Base-by-base conservation (phyloP, 176 grass and related monocot species). In the Secale cereale region DNA sequence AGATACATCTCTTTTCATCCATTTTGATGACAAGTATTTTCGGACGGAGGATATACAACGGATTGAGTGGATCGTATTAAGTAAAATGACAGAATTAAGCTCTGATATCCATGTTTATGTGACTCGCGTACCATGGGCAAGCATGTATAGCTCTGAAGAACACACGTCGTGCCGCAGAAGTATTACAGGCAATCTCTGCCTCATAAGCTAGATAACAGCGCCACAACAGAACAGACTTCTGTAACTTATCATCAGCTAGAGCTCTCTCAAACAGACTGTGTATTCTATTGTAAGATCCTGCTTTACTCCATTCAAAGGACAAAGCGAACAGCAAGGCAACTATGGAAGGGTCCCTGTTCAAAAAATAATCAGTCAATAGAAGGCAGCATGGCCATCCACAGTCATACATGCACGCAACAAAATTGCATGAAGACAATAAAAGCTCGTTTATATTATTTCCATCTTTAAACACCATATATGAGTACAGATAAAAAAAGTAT, bases 101-200 rank as follows among this genome's bases (percentile, higher is more conserved):
- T 79, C 40, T 41, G 35, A 76, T 63, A 19, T 80, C 27, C 19
- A 48, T n/a, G 30, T 59, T 36, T 74, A 32, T 64, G 65, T 81
- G 45, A 86, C 36, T 29, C 11, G 11, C 77, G 59, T 95, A 95
- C 96, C 96, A 98, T 32, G 96, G 96, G 81, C 96, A 98, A 66
- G 96, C 83, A 87, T 98, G 96, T 92, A 98, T 98, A 76, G 96
- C 96, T 92, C 96, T 95, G 85, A 95, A 98, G 76, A 98, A 95
- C 43, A 95, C 90, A 74, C 91, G 88, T 28, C 90, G 89, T 69
- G 96, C 93, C 32, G 88, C 87, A 81, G 90, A 89, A 76, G 78
- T 84, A 90, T 95, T 89, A 83, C 86, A 88, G 65, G 86, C 64
- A 67, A 95, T 85, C 59, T 95, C 89, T 33, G 78, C 79, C 81